Evolutionary conservation across 495 filamentous ascomycete genomes (phyloP).

Genomic region (Durotheca rogersii): DNA sequence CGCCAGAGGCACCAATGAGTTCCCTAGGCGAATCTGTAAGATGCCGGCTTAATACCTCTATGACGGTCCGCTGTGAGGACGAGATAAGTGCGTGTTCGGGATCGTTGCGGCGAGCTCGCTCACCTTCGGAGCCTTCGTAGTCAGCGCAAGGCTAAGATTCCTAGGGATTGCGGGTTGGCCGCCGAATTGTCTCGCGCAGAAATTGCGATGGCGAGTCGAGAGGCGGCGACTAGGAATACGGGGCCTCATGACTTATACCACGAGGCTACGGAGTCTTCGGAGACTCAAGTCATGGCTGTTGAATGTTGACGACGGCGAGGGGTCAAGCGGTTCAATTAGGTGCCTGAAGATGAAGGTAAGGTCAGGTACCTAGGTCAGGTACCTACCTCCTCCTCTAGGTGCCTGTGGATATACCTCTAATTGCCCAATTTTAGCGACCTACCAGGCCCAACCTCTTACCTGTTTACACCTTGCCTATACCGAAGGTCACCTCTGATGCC

Average conservation of each 20-base stretch:
- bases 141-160: conserved; percentile 22
- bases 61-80: conserved; percentile 4
- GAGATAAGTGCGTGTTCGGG: conserved; percentile 4
- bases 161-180: conserved; percentile 6
- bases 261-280: neutral
- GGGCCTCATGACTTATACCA: conserved; percentile 17
- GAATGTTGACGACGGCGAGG: too few relatives aligned
- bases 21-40: neutral
- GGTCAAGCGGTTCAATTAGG: too few relatives aligned
- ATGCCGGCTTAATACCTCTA: conserved; percentile 12
- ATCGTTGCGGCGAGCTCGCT: neutral
- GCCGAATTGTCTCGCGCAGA: conserved; percentile 6
- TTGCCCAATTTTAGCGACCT: too few relatives aligned
- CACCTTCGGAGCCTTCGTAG: conserved; percentile 23
- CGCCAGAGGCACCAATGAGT: neutral
- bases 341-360: too few relatives aligned
- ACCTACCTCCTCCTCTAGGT: too few relatives aligned
- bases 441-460: too few relatives aligned
- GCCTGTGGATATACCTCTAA: too few relatives aligned
- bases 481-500: too few relatives aligned
- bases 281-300: neutral
- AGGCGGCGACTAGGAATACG: conserved; percentile 7
- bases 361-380: too few relatives aligned
- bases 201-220: conserved; percentile 6
- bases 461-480: too few relatives aligned